Percentiles rank a stretch among this genome's conserved stretches.
phyloP scores from a whole-genome alignment of 371 early-diverging fungal genomes.

The Apophysomyces trapeziformis region DNA sequence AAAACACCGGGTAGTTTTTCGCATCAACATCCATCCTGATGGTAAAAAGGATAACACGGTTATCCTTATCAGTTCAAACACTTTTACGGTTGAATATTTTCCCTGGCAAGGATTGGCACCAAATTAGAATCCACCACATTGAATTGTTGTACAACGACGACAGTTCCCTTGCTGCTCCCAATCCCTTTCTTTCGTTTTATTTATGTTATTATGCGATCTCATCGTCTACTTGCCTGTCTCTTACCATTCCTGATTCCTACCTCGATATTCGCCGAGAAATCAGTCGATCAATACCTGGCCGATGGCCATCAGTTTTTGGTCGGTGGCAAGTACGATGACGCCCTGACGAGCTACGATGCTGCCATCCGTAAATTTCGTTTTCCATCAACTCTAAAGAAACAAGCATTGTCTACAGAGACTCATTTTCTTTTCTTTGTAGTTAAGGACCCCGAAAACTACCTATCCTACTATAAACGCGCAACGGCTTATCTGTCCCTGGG shows the following conservation, averaged over 20 bases:
- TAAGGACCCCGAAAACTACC: slow-evolving; percentile 77
- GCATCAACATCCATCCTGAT: too few relatives aligned
- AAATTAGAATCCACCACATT: too few relatives aligned
- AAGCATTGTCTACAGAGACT: not conserved
- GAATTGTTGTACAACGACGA: too few relatives aligned
- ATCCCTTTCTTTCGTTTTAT: too few relatives aligned
- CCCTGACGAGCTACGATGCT: slow-evolving; percentile 69
- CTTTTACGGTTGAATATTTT: too few relatives aligned
- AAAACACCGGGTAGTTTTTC: too few relatives aligned
- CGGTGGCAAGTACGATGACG: slow-evolving; percentile 66
- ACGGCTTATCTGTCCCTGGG: slow-evolving; percentile 83
- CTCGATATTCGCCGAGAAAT: slow-evolving; percentile 31
- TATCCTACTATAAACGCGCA: slow-evolving; percentile 85
- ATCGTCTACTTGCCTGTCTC: slow-evolving; percentile 37
- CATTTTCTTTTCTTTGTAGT: slow-evolving; percentile 31
- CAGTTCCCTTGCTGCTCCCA: too few relatives aligned
- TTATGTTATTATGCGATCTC: too few relatives aligned
- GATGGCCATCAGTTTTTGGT: slow-evolving; percentile 66
- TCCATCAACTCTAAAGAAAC: not conserved
- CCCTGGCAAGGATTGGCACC: too few relatives aligned
- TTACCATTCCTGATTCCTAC: slow-evolving; percentile 30
- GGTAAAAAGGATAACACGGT: too few relatives aligned
- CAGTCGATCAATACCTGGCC: slow-evolving; percentile 57
- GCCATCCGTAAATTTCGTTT: slow-evolving; percentile 64
- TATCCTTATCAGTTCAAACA: too few relatives aligned